Conservation (phyloP, 2,329 filamentous ascomycete genomes). For the Ilyonectria sp. region DNA sequence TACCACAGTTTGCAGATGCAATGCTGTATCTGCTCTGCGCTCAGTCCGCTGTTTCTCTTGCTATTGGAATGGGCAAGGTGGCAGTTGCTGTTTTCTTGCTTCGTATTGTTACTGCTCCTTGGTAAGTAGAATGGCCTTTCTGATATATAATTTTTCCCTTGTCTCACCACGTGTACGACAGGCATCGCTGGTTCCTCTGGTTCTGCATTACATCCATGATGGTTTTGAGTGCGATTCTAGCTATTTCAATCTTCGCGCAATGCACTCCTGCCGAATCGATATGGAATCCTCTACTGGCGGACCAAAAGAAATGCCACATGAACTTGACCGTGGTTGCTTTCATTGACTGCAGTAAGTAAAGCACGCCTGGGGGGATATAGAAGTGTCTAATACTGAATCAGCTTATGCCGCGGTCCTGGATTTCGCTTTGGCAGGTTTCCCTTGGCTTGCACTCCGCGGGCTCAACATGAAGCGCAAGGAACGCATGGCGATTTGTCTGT, state of each 20-base stretch:
- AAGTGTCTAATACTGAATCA: neutral
- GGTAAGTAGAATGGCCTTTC: conserved; percentile 14
- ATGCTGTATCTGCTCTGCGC: conserved; percentile 20
- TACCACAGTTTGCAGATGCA: conserved; percentile 18
- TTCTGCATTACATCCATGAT: conserved; percentile 33
- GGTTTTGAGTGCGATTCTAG: conserved; percentile 19
- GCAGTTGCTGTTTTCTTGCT: conserved; percentile 29
- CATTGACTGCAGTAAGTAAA: conserved; percentile 26
- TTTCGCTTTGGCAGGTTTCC: conserved; percentile 28
- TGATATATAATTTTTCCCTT: no score
- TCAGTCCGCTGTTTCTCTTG: conserved; percentile 28
- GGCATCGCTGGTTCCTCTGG: conserved; percentile 33
- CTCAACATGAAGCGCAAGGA: conserved; percentile 38
- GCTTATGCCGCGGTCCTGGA: conserved; percentile 32
- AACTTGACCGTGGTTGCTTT: conserved; percentile 29
- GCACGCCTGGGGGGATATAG: no score
- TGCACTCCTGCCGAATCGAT: conserved; percentile 30
- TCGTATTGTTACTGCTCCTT: conserved; percentile 31
- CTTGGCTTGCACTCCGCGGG: conserved; percentile 27
- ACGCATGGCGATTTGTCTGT: conserved; percentile 27
- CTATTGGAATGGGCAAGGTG: conserved; percentile 33
- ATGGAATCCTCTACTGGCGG: conserved; percentile 24
- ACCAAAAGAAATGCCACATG: conserved; percentile 22
- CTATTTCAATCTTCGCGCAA: conserved; percentile 28
- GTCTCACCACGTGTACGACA: neutral